Evolutionary conservation across 1,139 yeast genomes (phyloP), one percentile per base, ranked within the genome.

Genomic region (Schwanniomyces etchellsii): DNA sequence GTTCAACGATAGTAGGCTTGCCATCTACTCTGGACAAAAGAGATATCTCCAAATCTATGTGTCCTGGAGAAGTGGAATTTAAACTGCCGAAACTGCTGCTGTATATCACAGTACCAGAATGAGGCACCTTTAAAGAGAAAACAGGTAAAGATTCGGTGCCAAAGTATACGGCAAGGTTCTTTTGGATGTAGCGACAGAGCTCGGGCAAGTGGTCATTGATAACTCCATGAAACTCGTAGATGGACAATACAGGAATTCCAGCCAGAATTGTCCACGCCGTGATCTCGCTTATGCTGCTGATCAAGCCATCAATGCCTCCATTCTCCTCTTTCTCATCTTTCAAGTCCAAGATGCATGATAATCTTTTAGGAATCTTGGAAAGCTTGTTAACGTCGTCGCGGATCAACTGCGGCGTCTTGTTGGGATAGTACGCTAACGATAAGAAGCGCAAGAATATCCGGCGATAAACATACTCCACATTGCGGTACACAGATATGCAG

Each of bases 181-280:
- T 70, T 35, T 65, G 55, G 27, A 89, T 61, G 25, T 77, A 72
- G 16, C 75, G 68, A 43, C 78, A 70, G 36, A 88, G 63, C 34
- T 77, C 78, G 14, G 72, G 68, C 25, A 78, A 42, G 42, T 69
- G 65, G 26, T 60, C 58, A 43, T 77, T 77, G 35, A 84, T 60
- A 4, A 70, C 61, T 1, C 97, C 97, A 33, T 76, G 76, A 45
- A 73, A 73, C 57, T 91, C 98, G 58, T 86, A 93, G 26, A 93
- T 64, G 5, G 84, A 70, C 38, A 91, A 64, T 33, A 66, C 64
- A 16, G 77, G 74, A 31, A 89, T 76, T 2, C 96, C 96, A 5
- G 93, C 79, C 27, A 95, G 84, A 14, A 86, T 57, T 27, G 88
- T 71, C 99, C 99, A 91, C 3, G 94, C 81, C 0, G 79, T 70